These are phyloP conservation scores for Metschnikowia dekortorum DNA, from an alignment of 805 yeast species.

Conservation along the genomic window DNA sequence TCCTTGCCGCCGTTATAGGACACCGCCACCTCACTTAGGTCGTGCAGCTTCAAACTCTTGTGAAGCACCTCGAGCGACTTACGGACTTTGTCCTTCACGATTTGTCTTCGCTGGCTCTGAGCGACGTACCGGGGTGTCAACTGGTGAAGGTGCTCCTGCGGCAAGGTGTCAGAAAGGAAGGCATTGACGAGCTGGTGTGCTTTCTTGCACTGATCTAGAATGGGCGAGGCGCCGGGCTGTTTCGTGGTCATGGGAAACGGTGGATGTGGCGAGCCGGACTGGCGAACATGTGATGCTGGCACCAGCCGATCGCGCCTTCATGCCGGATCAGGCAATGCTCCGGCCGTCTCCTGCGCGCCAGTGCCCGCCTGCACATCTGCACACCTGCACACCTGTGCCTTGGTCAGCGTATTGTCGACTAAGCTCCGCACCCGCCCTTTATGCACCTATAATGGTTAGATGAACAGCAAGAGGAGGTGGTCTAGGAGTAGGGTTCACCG, in stretches of 20 bases:
- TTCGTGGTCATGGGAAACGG: background rate
- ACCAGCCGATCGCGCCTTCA: background rate
- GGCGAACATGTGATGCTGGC: background rate
- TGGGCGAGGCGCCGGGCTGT: background rate
- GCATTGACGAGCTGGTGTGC: constrained; percentile 29
- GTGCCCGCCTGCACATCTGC: too few relatives aligned
- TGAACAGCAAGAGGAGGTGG: too few relatives aligned
- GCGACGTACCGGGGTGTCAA: constrained; percentile 19
- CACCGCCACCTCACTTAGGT: constrained; percentile 57
- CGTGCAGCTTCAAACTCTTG: constrained; percentile 26
- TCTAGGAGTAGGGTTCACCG: too few relatives aligned
- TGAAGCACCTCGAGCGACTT: constrained; percentile 27
- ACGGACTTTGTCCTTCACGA: constrained; percentile 26
- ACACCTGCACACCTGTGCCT: too few relatives aligned
- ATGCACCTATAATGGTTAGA: too few relatives aligned
- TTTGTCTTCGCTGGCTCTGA: constrained; percentile 18
- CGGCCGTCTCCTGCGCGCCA: too few relatives aligned
- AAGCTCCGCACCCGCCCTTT: too few relatives aligned
- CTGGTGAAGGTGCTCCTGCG: constrained; percentile 21
- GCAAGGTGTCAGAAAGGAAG: constrained; percentile 27
- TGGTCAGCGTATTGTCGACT: too few relatives aligned
- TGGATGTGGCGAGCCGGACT: background rate
- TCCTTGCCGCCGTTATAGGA: constrained; percentile 97
- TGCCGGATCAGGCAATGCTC: background rate
- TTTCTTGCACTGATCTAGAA: constrained; percentile 25